Percentiles rank a stretch among this genome's conserved stretches.
Conservation (phyloP, 2,329 filamentous ascomycete genomes). For the Nemania abortiva region DNA sequence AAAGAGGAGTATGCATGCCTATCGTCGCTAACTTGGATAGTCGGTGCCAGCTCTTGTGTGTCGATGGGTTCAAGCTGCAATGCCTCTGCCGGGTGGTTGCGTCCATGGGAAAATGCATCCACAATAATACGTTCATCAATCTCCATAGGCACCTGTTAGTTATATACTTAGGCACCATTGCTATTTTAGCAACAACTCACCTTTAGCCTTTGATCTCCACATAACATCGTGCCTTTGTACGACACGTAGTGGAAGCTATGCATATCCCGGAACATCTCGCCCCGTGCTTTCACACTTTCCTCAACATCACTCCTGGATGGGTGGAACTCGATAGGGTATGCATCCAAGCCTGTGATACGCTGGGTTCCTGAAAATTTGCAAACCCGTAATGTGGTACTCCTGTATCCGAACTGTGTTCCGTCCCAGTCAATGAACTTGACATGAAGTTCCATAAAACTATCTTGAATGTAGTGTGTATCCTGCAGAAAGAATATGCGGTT, state of each 20-base stretch:
- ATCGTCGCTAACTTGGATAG: too few species aligned
- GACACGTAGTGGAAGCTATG: not conserved
- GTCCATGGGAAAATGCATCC: not conserved
- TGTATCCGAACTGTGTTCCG: not conserved
- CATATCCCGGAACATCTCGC: not conserved
- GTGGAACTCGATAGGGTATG: not conserved
- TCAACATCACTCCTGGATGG: not conserved
- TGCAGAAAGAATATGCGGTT: not conserved
- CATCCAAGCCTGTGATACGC: not conserved
- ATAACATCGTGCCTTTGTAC: not conserved
- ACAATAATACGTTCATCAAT: not conserved
- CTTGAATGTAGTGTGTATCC: not conserved
- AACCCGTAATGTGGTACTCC: not conserved
- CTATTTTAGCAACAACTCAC: not conserved
- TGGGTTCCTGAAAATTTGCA: not conserved
- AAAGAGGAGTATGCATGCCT: too few species aligned
- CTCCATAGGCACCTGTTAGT: not conserved
- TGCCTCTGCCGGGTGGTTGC: not conserved
- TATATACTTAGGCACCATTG: too few species aligned
- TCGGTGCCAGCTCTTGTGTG: not conserved
- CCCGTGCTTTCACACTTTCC: not conserved
- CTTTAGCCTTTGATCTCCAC: not conserved
- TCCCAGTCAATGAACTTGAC: constrained; percentile 7
- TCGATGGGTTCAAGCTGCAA: not conserved
- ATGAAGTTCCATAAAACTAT: not conserved